A percentile compares a stretch with the other conserved stretches of the same genome.
Evolutionary conservation across 2,329 filamentous ascomycete species (phyloP).

Genomic region (Aspergillus aculeatus): DNA sequence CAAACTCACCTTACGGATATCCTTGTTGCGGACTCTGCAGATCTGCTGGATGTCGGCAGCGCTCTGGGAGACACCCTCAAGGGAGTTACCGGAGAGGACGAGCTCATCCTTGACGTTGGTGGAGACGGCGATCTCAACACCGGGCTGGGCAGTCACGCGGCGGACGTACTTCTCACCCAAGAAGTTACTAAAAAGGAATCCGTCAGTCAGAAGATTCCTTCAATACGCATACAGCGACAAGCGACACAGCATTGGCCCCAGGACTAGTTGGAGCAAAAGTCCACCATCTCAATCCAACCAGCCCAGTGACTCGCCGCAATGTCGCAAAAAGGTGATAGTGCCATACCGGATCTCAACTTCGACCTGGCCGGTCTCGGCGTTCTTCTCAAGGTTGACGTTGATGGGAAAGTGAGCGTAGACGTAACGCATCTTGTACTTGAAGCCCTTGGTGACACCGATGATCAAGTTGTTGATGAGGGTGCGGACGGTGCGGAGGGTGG

Average conservation of each 20-base stretch:
- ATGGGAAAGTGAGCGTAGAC: constrained; percentile 99
- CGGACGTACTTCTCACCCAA: constrained; percentile 99
- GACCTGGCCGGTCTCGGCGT: constrained; percentile 78
- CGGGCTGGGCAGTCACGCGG: constrained; percentile 80
- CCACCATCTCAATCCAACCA: neutral
- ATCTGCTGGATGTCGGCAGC: constrained; percentile 99
- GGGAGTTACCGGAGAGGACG: constrained; percentile 84
- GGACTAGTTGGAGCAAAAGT: neutral
- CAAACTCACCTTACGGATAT: constrained; percentile 90
- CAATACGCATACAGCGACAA: neutral
- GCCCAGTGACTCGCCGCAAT: neutral
- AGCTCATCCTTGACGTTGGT: constrained; percentile 98
- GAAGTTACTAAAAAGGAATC: constrained; percentile 70
- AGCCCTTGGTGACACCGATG: constrained; percentile 96
- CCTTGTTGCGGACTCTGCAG: constrained; percentile 99
- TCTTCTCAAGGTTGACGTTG: constrained; percentile 99
- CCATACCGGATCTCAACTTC: constrained; percentile 97
- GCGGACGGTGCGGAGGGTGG: constrained; percentile 95
- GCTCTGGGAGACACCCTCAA: constrained; percentile 96
- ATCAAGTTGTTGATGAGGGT: constrained; percentile 99
- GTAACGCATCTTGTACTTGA: constrained; percentile 99
- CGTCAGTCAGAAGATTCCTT: constrained; percentile 24
- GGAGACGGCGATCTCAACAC: constrained; percentile 87
- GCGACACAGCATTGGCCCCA: neutral
- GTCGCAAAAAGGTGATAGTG: neutral